These are phyloP conservation scores for Mrakiaceae sp. DNA, from an alignment of 1,284 basidiomycete species.

Conservation along the genomic window DNA sequence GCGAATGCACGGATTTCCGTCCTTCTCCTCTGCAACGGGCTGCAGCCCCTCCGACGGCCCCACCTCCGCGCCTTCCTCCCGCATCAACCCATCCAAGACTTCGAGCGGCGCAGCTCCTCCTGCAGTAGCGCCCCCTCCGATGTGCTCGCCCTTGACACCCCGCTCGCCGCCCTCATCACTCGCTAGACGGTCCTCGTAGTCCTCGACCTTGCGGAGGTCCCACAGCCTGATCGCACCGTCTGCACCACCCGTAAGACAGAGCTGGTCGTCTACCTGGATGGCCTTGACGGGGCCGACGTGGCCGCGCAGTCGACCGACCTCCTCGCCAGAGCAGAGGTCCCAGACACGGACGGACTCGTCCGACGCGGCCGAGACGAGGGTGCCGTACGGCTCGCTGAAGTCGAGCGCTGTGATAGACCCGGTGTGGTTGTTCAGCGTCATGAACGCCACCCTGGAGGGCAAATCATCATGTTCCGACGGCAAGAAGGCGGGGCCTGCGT, in stretches of 20 bases:
- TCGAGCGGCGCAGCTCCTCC: not conserved
- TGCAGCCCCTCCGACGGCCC: constrained; percentile 8
- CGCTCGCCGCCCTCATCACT: constrained; percentile 29
- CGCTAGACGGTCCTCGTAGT: constrained; percentile 54
- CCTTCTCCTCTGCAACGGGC: constrained; percentile 26
- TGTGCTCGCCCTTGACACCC: constrained; percentile 1
- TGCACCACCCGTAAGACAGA: constrained; percentile 81
- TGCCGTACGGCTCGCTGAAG: constrained; percentile 93
- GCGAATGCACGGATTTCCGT: constrained; percentile 46
- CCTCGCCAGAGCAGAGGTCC: constrained; percentile 48
- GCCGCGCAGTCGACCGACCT: constrained; percentile 67
- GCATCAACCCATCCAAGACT: constrained; percentile 33
- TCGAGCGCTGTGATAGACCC: constrained; percentile 80
- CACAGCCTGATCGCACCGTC: constrained; percentile 77
- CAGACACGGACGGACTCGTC: constrained; percentile 48
- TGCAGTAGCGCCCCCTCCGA: not conserved
- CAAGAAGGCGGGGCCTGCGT: constrained; percentile 75
- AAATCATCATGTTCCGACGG: constrained; percentile 96
- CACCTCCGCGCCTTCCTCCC: constrained; percentile 47
- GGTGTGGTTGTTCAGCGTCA: constrained; percentile 75
- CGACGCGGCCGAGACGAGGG: constrained; percentile 70
- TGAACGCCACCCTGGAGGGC: constrained; percentile 88
- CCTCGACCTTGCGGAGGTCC: constrained; percentile 72
- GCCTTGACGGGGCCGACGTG: constrained; percentile 66
- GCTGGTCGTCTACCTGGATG: constrained; percentile 82